Evolutionary conservation across 768 basidiomycete genomes (phyloP), one percentile per base, ranked within the genome.

Genomic region (Pulveroboletus sp.): DNA sequence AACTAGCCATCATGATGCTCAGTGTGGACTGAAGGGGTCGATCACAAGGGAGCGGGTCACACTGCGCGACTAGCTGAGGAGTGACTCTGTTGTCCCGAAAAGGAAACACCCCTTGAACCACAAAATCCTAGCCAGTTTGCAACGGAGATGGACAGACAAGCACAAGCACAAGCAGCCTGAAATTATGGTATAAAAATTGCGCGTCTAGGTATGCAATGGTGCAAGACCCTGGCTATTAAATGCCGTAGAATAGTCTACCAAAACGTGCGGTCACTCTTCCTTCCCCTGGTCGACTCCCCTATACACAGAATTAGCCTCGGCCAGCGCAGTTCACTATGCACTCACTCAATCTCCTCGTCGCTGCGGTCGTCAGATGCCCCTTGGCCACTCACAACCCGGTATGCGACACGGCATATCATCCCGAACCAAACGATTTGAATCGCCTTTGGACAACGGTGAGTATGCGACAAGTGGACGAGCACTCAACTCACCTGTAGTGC

Each of bases 291-390:
- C 48, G 24, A 11, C 13, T 18, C 32, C 51, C 21, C 68, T 66
- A 15, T 36, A 36, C 14, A 9, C 26, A 48, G 36, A 36, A 41
- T 66, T 35, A 63, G 64, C 26, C 8, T 41, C 13, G 26, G n/a
- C 17, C 15, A 39, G 28, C 21, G 6, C 8, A 6, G 17, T 51
- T 24, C 24, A 37, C 28, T 15, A 47, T 6, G 31, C 30, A 66
- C 75, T 65, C 47, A 85, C 83, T 65, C 73, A 2, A 51, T 53
- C 62, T 92, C 90, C 54, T 89, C 88, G 53, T 96, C 94, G 60
- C 90, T 93, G 53, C 94, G 79, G 18, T 75, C 77, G 56, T 97
- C 95, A 28, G 89, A 82, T 2, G 92, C 93, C 8, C 83, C 86
- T 36, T 77, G 71, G 0, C 88, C 89, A 9, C 71, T 74, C 31